Conservation (phyloP, 2,329 filamentous ascomycete genomes). For the Gnomoniopsis sp. region DNA sequence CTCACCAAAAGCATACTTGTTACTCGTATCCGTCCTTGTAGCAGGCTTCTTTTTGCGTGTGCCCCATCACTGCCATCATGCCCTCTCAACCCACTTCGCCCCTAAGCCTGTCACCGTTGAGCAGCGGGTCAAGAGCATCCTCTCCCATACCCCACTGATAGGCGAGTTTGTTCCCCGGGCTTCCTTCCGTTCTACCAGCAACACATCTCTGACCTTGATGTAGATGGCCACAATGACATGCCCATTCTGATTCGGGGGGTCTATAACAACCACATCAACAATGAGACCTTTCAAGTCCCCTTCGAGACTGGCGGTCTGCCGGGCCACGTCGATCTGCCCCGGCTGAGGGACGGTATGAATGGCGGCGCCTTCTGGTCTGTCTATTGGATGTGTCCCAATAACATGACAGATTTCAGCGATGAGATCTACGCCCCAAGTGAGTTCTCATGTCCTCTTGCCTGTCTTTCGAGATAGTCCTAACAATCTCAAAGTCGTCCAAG, state of each 20-base stretch:
- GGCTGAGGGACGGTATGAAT: conserved; percentile 66
- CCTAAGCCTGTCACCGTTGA: conserved; percentile 31
- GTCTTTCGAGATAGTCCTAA: conserved; percentile 5
- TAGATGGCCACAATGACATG: conserved; percentile 89
- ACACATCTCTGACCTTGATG: neutral
- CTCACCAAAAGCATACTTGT: neutral
- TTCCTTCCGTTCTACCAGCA: neutral
- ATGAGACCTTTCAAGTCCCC: conserved; percentile 65
- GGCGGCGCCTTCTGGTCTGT: conserved; percentile 95
- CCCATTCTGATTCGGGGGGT: conserved; percentile 65
- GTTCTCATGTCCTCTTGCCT: neutral
- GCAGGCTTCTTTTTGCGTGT: neutral
- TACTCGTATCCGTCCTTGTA: neutral
- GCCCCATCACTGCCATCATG: conserved; percentile 9
- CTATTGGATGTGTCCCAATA: conserved; percentile 70
- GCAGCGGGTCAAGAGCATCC: conserved; percentile 42
- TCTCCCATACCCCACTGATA: conserved; percentile 46
- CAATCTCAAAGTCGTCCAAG: conserved; percentile 49
- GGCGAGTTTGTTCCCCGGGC: conserved; percentile 31
- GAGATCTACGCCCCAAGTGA: conserved; percentile 9
- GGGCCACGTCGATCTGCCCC: conserved; percentile 75
- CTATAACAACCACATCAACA: conserved; percentile 77
- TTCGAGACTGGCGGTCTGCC: conserved; percentile 69
- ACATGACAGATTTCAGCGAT: conserved; percentile 66
- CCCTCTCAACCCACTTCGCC: neutral